A percentile compares a stretch with the other conserved stretches of the same genome.
phyloP scores from a whole-genome alignment of 768 basidiomycete species.

The Psilocybe sp. region DNA sequence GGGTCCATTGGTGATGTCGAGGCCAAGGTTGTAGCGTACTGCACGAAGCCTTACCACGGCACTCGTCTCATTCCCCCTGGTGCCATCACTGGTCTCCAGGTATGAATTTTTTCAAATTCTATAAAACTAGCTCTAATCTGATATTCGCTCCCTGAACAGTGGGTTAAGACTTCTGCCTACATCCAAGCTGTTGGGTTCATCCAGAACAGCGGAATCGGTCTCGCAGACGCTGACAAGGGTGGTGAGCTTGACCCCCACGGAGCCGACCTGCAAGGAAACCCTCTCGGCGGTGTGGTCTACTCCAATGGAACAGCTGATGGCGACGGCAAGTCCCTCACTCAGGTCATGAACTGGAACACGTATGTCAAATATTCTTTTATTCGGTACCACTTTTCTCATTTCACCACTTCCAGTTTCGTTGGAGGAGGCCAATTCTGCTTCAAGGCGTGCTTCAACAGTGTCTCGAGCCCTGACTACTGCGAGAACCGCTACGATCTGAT shows the following conservation, averaged over 20 bases:
- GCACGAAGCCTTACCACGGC: constrained; percentile 65
- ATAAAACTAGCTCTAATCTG: background rate
- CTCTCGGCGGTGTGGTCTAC: constrained; percentile 69
- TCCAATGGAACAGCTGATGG: constrained; percentile 48
- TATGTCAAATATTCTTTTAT: constrained; percentile 26
- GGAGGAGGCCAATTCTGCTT: constrained; percentile 63
- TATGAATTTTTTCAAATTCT: constrained; percentile 12
- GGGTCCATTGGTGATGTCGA: constrained; percentile 63
- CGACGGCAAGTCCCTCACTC: constrained; percentile 42
- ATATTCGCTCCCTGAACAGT: constrained; percentile 24
- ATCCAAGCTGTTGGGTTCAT: constrained; percentile 18
- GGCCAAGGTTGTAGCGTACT: constrained; percentile 70
- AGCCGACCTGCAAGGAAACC: constrained; percentile 75
- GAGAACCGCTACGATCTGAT: constrained; percentile 70
- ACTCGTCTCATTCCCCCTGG: constrained; percentile 66
- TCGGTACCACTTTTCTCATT: background rate
- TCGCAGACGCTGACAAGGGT: constrained; percentile 11
- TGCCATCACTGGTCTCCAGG: constrained; percentile 60
- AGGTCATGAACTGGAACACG: constrained; percentile 71
- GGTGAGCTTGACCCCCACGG: constrained; percentile 58
- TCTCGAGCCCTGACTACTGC: constrained; percentile 47
- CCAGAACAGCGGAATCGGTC: constrained; percentile 12
- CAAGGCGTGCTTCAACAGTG: constrained; percentile 63
- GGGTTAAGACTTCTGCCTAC: constrained; percentile 16
- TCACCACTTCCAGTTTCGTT: constrained; percentile 50